Evolutionary conservation across 1,284 basidiomycete genomes (phyloP).

Genomic region (Ganoderma resinaceum): DNA sequence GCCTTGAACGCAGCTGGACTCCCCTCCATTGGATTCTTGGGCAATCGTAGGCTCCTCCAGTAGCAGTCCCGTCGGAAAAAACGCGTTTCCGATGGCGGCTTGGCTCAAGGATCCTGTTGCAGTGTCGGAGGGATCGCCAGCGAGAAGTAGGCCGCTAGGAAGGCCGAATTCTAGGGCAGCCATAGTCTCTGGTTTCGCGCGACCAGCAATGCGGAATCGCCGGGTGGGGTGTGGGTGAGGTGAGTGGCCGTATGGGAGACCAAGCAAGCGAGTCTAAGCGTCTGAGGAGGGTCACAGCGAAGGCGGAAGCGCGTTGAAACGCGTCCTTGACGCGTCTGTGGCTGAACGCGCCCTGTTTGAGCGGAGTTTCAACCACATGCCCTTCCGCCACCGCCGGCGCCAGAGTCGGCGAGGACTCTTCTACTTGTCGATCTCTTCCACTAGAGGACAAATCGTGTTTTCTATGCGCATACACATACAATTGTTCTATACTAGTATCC

Average conservation of each 20-base stretch:
- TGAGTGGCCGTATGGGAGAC: neutral
- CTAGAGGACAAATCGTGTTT: too few relatives aligned
- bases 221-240: neutral
- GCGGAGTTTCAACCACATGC: neutral
- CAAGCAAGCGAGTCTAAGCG: neutral
- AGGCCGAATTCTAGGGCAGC: constrained; percentile 25
- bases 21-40: neutral
- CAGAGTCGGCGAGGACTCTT: neutral
- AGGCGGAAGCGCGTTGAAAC: constrained; percentile 13
- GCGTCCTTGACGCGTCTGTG: too few relatives aligned
- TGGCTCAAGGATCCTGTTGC: neutral
- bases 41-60: neutral
- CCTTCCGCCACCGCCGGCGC: neutral
- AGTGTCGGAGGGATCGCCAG: constrained; percentile 7
- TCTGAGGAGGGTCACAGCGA: neutral
- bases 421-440: too few relatives aligned
- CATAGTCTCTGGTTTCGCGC: neutral
- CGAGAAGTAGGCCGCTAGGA: constrained; percentile 26
- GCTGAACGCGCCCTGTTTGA: constrained; percentile 11
- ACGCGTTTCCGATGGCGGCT: constrained; percentile 15
- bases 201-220: neutral
- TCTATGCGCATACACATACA: too few relatives aligned
- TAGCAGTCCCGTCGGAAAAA: constrained; percentile 28
- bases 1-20: neutral
- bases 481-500: too few relatives aligned